A percentile compares a stretch with the other conserved stretches of the same genome.
These are phyloP conservation scores for Panaeolus cyanescens DNA, from an alignment of 768 basidiomycete species.

Conservation along the genomic window DNA sequence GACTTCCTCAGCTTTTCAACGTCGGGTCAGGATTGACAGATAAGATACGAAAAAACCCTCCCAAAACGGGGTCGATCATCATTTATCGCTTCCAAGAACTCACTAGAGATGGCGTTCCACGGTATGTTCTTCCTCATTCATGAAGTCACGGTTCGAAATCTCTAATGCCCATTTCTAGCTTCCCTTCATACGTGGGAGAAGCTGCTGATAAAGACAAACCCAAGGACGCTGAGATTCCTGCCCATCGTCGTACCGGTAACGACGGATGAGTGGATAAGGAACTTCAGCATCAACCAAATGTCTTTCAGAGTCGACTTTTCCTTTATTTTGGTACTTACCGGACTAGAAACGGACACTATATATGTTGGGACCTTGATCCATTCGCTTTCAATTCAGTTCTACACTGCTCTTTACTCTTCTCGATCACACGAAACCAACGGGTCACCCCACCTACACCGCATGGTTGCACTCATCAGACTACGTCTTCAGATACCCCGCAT, in stretches of 20 bases:
- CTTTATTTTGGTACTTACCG: neutral
- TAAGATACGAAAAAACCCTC: constrained; percentile 54
- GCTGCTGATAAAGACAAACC: constrained; percentile 53
- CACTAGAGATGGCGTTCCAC: constrained; percentile 56
- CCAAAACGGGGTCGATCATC: constrained; percentile 55
- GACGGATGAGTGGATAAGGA: neutral
- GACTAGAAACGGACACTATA: neutral
- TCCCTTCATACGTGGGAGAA: constrained; percentile 55
- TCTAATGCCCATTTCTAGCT: constrained; percentile 30
- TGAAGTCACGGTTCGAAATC: neutral
- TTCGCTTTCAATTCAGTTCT: neutral
- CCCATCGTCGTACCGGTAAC: constrained; percentile 18
- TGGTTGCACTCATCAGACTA: neutral
- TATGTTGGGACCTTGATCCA: too few relatives aligned
- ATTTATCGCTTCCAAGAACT: constrained; percentile 63
- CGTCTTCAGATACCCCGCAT: neutral
- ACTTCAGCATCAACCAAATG: neutral
- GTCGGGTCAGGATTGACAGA: constrained; percentile 58
- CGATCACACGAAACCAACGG: neutral
- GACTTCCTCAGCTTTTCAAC: constrained; percentile 45
- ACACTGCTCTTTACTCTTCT: neutral
- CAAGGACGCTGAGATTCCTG: constrained; percentile 57
- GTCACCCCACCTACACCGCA: neutral
- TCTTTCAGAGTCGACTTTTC: neutral
- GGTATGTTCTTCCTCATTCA: constrained; percentile 30